Base-by-base conservation (phyloP, 352 stramenopile species). In the Nothophytophthora sp. region DNA sequence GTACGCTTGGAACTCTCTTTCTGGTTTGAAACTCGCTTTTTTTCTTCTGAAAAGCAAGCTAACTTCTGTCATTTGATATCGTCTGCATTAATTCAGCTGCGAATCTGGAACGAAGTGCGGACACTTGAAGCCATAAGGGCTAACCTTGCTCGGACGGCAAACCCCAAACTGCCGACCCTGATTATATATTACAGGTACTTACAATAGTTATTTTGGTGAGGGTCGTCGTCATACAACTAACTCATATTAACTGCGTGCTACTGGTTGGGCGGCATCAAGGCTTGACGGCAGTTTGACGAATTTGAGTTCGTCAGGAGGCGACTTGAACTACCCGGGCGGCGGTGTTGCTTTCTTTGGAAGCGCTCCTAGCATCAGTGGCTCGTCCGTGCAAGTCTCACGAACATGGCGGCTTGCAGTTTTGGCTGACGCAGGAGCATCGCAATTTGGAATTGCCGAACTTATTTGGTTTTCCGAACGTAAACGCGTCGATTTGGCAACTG, bases 401-500 rank as follows among this genome's bases (percentile, higher is more conserved):
- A 53, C 27, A 20, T 68, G 64, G 64, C 60, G 64, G 5, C 34
- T 74, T 23, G 3, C 33, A 18, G 50, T 70, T 24, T 30, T 68
- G 13, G 64, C 60, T 9, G 51, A 56, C 34, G 42, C 16, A 35
- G 47, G 34, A 22, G 27, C 20, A n/a, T 24, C 39, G 28, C 34
- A 41, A 5, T 60, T 74, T 55, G 60, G 60, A 13, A 44, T 74
- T 23, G 42, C 50, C 28, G 64, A 74, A 28, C 28, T 74, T 24
- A 36, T 15, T 18, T 70, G 64, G 64, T 74, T 70, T 51, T 68
- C 55, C 0, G 50, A 67, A 19, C 16, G 42, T 19, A 43, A 36
- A 11, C 55, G 42, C n/a, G 2, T 74, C 15, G 20, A 67, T 24
- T 41, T 67, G 15, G 20, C n/a, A n/a, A 48, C 42, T 20, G 10